Conservation (phyloP, 2,329 filamentous ascomycete genomes). For the Hymenoscyphus salicellus region DNA sequence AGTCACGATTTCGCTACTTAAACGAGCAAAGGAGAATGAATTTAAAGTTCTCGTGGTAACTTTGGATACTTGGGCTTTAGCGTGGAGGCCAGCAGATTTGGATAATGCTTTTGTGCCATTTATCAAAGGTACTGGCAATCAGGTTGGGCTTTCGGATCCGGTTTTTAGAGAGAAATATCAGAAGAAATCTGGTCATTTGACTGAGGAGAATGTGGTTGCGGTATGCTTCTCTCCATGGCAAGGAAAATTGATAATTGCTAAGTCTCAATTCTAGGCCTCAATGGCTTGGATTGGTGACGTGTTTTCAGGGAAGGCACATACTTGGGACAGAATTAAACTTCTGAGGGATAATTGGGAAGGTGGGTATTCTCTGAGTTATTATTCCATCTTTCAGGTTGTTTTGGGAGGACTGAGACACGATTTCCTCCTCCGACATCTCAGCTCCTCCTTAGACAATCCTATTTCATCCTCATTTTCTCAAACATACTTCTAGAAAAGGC, state of each 20-base stretch:
- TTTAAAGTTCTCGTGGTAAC: constrained; percentile 69
- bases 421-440: no score
- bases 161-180: constrained; percentile 59
- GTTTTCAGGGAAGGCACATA: constrained; percentile 51
- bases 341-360: constrained; percentile 60
- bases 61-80: constrained; percentile 66
- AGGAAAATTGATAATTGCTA: neutral
- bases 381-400: no score
- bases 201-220: constrained; percentile 45
- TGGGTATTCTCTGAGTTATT: no score
- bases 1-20: constrained; percentile 61
- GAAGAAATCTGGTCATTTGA: constrained; percentile 46
- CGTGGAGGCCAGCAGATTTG: constrained; percentile 67
- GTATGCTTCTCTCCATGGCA: constrained; percentile 40
- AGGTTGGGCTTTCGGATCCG: constrained; percentile 64
- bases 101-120: constrained; percentile 62
- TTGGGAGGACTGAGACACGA: no score
- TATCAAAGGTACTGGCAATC: constrained; percentile 54
- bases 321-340: constrained; percentile 61
- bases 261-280: neutral
- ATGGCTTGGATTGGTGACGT: constrained; percentile 51
- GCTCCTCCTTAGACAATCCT: no score
- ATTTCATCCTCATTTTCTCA: no score
- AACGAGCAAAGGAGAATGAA: constrained; percentile 58
- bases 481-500: no score